Evolutionary conservation across 2,329 filamentous ascomycete genomes (phyloP).

Genomic region (Nigrospora oryzae): DNA sequence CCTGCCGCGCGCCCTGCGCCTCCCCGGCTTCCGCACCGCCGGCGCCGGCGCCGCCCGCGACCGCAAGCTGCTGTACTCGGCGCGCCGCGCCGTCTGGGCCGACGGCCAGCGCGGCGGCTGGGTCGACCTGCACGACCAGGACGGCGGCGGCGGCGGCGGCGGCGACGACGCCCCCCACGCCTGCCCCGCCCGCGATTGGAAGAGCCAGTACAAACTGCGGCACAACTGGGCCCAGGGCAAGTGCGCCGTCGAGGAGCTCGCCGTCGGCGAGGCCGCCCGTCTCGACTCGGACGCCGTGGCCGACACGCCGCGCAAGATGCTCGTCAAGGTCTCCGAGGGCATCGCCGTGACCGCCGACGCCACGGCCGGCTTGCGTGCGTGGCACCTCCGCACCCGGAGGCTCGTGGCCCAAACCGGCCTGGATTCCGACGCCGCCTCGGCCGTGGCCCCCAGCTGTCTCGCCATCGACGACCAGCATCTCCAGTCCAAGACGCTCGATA

Average conservation of each 20-base stretch:
- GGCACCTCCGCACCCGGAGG: slow-evolving; percentile 59
- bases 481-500: slow-evolving; percentile 38
- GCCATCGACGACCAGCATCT: slow-evolving; percentile 50
- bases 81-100: slow-evolving; percentile 33
- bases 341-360: slow-evolving; percentile 70
- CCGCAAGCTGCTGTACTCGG: slow-evolving; percentile 34
- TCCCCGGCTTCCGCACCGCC: slow-evolving; percentile 53
- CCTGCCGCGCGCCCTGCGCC: slow-evolving; percentile 66
- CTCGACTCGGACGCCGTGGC: background rate
- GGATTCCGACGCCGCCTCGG: slow-evolving; percentile 8
- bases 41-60: slow-evolving; percentile 20
- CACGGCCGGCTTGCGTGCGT: slow-evolving; percentile 63
- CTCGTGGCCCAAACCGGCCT: slow-evolving; percentile 46
- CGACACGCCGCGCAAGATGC: slow-evolving; percentile 44
- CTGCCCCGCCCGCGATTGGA: slow-evolving; percentile 12
- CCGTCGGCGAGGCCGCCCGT: slow-evolving; percentile 19
- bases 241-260: slow-evolving; percentile 72
- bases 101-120: slow-evolving; percentile 34
- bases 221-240: slow-evolving; percentile 86
- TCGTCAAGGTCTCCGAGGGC: slow-evolving; percentile 72
- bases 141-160: too few species aligned
- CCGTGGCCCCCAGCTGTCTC: slow-evolving; percentile 48
- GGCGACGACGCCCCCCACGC: background rate
- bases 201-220: slow-evolving; percentile 75
- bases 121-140: slow-evolving; percentile 44